Conservation (phyloP, 2,329 filamentous ascomycete genomes). For the Paecilomyces sp. region DNA sequence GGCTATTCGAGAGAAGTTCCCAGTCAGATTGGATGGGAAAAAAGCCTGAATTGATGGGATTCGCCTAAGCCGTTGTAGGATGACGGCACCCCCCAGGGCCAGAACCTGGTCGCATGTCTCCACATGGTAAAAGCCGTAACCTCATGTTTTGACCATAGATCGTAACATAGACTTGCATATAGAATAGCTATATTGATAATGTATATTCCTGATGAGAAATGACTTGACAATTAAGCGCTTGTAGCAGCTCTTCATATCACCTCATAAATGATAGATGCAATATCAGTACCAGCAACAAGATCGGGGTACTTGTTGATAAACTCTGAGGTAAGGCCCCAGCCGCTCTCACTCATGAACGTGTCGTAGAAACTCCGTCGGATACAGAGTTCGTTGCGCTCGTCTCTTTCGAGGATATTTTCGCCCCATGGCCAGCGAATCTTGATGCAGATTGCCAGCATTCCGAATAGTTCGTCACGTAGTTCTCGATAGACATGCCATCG, state of each 20-base stretch:
- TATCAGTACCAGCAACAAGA: conserved; percentile 13
- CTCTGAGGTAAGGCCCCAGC: conserved; percentile 18
- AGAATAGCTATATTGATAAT: background rate
- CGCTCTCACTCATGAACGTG: conserved; percentile 12
- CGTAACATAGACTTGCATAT: background rate
- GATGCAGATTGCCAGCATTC: conserved; percentile 10
- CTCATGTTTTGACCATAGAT: background rate
- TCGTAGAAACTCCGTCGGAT: conserved; percentile 12
- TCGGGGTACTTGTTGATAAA: conserved; percentile 16
- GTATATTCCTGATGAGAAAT: background rate
- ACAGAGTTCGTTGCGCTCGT: conserved; percentile 12
- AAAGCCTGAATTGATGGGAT: background rate
- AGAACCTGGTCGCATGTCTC: background rate
- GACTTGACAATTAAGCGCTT: background rate
- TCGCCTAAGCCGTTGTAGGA: background rate
- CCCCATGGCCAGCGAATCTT: conserved; percentile 21
- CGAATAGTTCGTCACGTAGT: background rate
- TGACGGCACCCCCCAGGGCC: background rate
- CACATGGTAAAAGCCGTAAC: background rate
- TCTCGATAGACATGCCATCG: conserved; percentile 13
- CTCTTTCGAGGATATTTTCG: conserved; percentile 13
- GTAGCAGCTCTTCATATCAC: background rate
- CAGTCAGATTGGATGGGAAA: background rate
- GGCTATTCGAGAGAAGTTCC: background rate
- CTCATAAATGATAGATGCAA: conserved; percentile 2